phyloP scores from a whole-genome alignment of 164 flowering plant species.

The Protea cynaroides region DNA sequence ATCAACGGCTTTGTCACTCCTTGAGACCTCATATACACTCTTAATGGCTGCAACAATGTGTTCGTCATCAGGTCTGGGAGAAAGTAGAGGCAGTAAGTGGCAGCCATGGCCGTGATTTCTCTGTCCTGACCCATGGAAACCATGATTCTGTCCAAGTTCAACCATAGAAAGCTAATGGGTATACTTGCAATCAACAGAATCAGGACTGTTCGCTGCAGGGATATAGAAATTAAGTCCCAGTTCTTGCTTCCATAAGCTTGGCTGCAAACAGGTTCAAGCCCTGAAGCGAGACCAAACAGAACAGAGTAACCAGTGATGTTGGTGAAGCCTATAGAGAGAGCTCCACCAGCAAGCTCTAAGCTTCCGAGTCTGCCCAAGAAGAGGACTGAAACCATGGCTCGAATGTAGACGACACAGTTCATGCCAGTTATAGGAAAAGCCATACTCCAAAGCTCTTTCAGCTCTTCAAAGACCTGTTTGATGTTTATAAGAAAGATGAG shows the following conservation, averaged over 20 bases:
- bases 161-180: slow-evolving; percentile 74
- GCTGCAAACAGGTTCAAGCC: slow-evolving; percentile 86
- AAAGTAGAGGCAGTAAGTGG: slow-evolving; percentile 71
- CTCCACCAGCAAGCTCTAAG: slow-evolving; percentile 87
- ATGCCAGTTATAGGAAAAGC: slow-evolving; percentile 72
- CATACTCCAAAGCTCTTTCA: slow-evolving; percentile 79
- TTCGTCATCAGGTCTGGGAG: slow-evolving; percentile 81
- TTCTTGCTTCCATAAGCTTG: slow-evolving; percentile 80
- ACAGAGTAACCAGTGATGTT: slow-evolving; percentile 97
- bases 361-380: slow-evolving; percentile 86
- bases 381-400: slow-evolving; percentile 67
- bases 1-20: slow-evolving; percentile 77
- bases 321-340: slow-evolving; percentile 87
- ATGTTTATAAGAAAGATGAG: neutral
- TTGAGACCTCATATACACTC: slow-evolving; percentile 80
- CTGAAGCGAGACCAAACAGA: slow-evolving; percentile 77
- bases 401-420: slow-evolving; percentile 60
- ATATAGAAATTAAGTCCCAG: slow-evolving; percentile 59
- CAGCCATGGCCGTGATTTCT: slow-evolving; percentile 70
- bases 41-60: slow-evolving; percentile 69
- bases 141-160: slow-evolving; percentile 64
- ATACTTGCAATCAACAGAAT: slow-evolving; percentile 55
- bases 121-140: slow-evolving; percentile 66
- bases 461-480: slow-evolving; percentile 59
- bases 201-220: slow-evolving; percentile 59